phyloP scores from a whole-genome alignment of 257 asterid species.

The Eustoma russellianum region DNA sequence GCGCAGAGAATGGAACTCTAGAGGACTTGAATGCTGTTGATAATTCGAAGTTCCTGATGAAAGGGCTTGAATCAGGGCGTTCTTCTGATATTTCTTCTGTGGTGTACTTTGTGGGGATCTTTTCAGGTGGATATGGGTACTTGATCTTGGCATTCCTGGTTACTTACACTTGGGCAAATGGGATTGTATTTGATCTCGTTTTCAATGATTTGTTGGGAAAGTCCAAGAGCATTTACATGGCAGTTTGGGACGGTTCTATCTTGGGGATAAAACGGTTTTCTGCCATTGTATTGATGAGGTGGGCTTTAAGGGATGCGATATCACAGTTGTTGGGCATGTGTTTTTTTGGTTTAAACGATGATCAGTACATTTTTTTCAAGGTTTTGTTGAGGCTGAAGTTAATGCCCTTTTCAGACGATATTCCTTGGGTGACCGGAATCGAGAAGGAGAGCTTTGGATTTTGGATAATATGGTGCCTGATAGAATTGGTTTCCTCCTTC shows the following conservation, averaged over 20 bases:
- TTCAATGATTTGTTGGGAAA: slow-evolving; percentile 63
- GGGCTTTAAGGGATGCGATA: slow-evolving; percentile 90
- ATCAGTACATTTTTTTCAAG: slow-evolving; percentile 58
- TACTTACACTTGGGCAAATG: slow-evolving; percentile 67
- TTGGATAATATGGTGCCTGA: slow-evolving; percentile 49
- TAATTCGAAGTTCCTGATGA: slow-evolving; percentile 55
- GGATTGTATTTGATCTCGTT: slow-evolving; percentile 58
- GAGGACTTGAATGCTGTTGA: slow-evolving; percentile 24
- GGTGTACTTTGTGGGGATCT: slow-evolving; percentile 44
- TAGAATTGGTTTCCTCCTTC: slow-evolving; percentile 58
- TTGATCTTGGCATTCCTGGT: slow-evolving; percentile 64
- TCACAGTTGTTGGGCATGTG: slow-evolving; percentile 67
- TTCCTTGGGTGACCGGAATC: slow-evolving; percentile 71
- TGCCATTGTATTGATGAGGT: slow-evolving; percentile 71
- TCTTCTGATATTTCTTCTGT: slow-evolving; percentile 41
- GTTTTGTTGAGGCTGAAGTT: slow-evolving; percentile 66
- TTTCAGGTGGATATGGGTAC: slow-evolving; percentile 54
- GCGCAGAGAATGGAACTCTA: slow-evolving; percentile 8
- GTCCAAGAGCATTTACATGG: slow-evolving; percentile 40
- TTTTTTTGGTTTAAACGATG: slow-evolving; percentile 72
- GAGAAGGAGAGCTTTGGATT: slow-evolving; percentile 77
- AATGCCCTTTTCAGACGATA: slow-evolving; percentile 58
- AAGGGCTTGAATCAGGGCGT: slow-evolving; percentile 65
- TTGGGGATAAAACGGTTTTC: slow-evolving; percentile 69
- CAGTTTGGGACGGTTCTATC: slow-evolving; percentile 67